phyloP scores from a whole-genome alignment of 495 filamentous ascomycete genomes.

The Aspergillus olivimuriae region DNA sequence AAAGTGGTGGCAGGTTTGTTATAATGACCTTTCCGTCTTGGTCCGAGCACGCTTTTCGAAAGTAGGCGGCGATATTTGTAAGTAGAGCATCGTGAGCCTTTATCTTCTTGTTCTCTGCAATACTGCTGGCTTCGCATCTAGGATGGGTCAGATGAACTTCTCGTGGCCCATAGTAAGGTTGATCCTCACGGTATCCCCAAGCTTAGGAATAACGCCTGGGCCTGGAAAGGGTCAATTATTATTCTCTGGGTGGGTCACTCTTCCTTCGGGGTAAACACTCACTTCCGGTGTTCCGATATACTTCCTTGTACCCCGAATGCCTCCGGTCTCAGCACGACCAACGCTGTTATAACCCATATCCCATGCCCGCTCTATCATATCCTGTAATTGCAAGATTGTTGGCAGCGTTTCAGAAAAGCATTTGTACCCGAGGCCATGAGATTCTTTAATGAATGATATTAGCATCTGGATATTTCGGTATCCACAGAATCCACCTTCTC shows the following conservation, averaged over 20 bases:
- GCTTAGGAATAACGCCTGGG: conserved; percentile 69
- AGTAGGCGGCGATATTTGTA: conserved; percentile 67
- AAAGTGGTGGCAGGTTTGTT: conserved; percentile 75
- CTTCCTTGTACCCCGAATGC: conserved; percentile 80
- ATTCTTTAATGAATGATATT: conserved; percentile 64
- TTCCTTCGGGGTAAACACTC: too few relatives aligned
- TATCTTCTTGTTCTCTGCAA: conserved; percentile 31
- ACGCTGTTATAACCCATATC: conserved; percentile 71
- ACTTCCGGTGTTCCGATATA: conserved; percentile 96
- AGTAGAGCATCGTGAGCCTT: conserved; percentile 54
- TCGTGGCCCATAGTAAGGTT: not conserved
- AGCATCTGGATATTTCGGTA: conserved; percentile 97
- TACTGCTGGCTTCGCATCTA: conserved; percentile 49
- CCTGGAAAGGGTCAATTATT: too few relatives aligned
- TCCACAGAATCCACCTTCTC: conserved; percentile 92
- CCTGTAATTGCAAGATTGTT: conserved; percentile 76
- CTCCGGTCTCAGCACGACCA: conserved; percentile 77
- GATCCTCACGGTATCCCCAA: conserved; percentile 56
- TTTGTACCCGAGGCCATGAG: conserved; percentile 49
- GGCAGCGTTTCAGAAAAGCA: conserved; percentile 59
- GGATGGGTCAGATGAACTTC: not conserved
- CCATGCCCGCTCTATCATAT: conserved; percentile 87
- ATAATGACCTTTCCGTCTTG: conserved; percentile 48
- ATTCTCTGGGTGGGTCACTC: too few relatives aligned
- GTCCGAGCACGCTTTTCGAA: conserved; percentile 42